phyloP scores from a whole-genome alignment of 2,329 filamentous ascomycete species.

The Pseudocercospora macadamiae region DNA sequence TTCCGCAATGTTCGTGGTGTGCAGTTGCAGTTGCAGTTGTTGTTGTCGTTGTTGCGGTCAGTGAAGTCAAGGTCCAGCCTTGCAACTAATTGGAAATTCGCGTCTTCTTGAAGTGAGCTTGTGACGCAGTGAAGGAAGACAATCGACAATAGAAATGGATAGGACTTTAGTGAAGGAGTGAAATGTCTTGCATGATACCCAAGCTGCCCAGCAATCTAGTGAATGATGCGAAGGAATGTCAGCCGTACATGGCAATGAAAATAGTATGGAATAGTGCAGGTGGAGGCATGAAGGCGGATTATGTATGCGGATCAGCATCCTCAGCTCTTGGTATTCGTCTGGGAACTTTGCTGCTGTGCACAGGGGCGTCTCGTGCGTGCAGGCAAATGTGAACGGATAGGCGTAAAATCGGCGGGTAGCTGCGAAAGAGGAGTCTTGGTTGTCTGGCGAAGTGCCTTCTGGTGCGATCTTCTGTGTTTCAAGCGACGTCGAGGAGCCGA shows the following conservation, averaged over 20 bases:
- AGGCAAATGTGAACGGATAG: neutral
- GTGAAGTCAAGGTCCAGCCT: constrained; percentile 3
- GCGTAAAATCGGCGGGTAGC: neutral
- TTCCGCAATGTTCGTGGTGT: neutral
- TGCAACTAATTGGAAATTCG: neutral
- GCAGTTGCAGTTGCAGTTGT: neutral
- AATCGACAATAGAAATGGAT: neutral
- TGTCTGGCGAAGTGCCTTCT: neutral
- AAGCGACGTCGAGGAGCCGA: neutral
- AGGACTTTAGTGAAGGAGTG: neutral
- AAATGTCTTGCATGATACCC: neutral
- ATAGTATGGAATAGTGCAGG: neutral
- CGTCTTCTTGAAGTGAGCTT: neutral
- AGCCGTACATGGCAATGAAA: neutral
- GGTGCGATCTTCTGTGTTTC: neutral
- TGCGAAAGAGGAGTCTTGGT: neutral
- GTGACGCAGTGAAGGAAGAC: neutral
- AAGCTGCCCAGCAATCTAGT: neutral
- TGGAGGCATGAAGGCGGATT: neutral
- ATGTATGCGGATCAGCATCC: constrained; percentile 4
- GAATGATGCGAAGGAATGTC: constrained; percentile 7
- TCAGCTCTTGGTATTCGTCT: neutral
- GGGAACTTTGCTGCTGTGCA: neutral
- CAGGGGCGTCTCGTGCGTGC: neutral
- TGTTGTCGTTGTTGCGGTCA: neutral